phyloP scores from a whole-genome alignment of 371 early-diverging fungal genomes.

The Circinella umbellata region DNA sequence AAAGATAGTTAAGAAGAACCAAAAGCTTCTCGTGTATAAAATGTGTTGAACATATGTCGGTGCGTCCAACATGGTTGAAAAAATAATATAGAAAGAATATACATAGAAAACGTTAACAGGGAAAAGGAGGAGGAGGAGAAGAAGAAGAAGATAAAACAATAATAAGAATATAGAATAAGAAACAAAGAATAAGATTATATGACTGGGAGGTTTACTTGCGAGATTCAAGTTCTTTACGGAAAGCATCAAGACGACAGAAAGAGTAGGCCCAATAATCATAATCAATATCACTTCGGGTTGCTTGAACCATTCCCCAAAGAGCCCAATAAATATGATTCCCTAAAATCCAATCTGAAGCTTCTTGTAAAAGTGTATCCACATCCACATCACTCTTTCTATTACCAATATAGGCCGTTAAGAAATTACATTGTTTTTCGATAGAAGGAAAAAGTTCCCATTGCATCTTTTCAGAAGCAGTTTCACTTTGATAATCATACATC shows the following conservation, averaged over 20 bases:
- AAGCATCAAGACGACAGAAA: conserved; percentile 64
- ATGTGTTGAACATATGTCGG: no score
- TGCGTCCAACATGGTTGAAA: no score
- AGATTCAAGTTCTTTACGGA: conserved; percentile 29
- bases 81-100: no score
- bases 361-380: conserved; percentile 37
- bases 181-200: not conserved
- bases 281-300: conserved; percentile 76
- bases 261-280: conserved; percentile 82
- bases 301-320: conserved; percentile 84
- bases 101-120: no score
- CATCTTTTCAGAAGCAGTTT: conserved; percentile 26
- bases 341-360: conserved; percentile 58
- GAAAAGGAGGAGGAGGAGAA: no score
- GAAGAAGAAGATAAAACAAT: no score
- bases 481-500: conserved; percentile 82
- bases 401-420: conserved; percentile 67
- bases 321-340: conserved; percentile 82
- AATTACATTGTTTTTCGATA: conserved; percentile 59
- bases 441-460: conserved; percentile 68
- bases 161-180: no score
- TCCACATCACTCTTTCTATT: conserved; percentile 13
- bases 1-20: no score
- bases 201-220: not conserved
- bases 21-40: no score